These are phyloP conservation scores for Russula lepida DNA, from an alignment of 768 basidiomycete genomes.

Conservation along the genomic window DNA sequence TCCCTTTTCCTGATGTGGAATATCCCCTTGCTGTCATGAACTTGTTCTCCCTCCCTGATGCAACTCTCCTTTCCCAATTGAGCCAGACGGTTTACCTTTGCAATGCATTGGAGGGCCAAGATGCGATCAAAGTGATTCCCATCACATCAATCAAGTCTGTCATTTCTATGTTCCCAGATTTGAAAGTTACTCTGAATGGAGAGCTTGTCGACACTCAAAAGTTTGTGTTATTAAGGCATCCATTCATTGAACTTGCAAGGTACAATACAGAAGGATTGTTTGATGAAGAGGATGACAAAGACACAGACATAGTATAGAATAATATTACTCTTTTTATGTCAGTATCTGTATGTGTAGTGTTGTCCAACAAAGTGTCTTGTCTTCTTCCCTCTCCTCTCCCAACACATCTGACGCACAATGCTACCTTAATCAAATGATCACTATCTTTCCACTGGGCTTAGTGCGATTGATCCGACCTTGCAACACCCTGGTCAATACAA, in stretches of 20 bases:
- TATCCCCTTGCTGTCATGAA: background rate
- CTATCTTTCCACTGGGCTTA: background rate
- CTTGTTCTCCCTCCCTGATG: background rate
- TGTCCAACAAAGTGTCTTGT: too few species aligned
- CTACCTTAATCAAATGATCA: background rate
- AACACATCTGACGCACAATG: too few species aligned
- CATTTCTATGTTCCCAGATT: background rate
- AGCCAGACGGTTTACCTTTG: background rate
- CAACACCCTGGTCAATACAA: background rate
- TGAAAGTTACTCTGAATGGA: background rate
- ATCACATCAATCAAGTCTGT: background rate
- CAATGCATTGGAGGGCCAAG: background rate
- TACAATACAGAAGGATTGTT: background rate
- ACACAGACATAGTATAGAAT: too few species aligned
- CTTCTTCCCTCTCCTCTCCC: too few species aligned
- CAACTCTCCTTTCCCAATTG: background rate
- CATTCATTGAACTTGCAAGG: background rate
- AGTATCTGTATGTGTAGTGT: too few species aligned
- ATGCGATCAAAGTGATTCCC: background rate
- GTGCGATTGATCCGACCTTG: background rate
- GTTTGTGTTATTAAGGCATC: background rate
- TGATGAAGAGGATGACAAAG: too few species aligned
- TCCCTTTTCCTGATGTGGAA: too few species aligned
- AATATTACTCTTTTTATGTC: too few species aligned
- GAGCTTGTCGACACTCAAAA: background rate